Percentiles rank a stretch among this genome's conserved stretches.
phyloP scores from a whole-genome alignment of 257 asterid species.

The Solanum tarijense region DNA sequence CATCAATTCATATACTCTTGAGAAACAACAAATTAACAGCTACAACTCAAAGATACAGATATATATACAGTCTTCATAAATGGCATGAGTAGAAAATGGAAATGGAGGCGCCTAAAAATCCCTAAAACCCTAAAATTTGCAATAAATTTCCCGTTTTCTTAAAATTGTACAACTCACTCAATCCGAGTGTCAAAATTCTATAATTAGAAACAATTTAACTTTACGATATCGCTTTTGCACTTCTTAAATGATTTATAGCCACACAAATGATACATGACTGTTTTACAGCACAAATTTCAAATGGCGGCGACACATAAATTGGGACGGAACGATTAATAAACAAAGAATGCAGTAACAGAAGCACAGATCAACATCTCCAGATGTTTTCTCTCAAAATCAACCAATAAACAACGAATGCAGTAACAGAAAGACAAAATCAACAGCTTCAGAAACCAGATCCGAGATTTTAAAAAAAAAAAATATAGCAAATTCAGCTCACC shows the following conservation, averaged over 20 bases:
- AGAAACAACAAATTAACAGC: not conserved
- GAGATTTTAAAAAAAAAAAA: not conserved
- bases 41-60: not conserved
- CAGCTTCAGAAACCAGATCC: not conserved
- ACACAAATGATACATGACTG: not conserved
- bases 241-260: not conserved
- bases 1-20: not conserved
- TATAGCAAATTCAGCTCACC: not conserved
- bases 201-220: not conserved
- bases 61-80: not conserved
- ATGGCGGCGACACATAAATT: not conserved
- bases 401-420: not conserved
- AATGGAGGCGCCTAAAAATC: not conserved
- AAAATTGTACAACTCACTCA: not conserved
- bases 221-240: not conserved
- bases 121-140: not conserved
- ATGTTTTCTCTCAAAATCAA: not conserved
- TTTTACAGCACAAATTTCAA: not conserved
- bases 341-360: not conserved
- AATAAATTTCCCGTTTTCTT: not conserved
- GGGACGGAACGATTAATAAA: not conserved
- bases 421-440: not conserved
- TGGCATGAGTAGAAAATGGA: no score
- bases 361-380: not conserved
- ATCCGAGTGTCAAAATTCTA: not conserved